Conservation (phyloP, 2,329 filamentous ascomycete genomes). For the Pestalotiopsis sp. region DNA sequence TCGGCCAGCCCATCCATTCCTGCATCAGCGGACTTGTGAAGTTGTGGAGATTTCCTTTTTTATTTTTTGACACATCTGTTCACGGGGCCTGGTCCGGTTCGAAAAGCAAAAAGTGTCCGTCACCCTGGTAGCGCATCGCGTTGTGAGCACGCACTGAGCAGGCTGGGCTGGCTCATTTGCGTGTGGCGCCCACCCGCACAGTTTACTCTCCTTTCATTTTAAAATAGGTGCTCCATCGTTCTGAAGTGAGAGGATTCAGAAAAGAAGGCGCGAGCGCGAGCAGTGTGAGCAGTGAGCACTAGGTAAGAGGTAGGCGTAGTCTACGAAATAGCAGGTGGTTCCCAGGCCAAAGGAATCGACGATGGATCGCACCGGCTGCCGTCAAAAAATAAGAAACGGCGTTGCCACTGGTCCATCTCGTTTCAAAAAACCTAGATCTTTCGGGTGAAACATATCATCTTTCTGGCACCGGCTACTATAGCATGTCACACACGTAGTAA, state of each 20-base stretch:
- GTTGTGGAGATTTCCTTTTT: neutral
- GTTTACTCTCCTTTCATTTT: neutral
- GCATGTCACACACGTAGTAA: too few species aligned
- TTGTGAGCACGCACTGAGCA: neutral
- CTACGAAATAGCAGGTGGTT: neutral
- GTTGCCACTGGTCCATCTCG: too few species aligned
- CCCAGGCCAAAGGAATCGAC: too few species aligned
- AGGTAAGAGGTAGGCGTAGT: neutral
- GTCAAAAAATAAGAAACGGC: too few species aligned
- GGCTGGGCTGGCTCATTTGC: neutral
- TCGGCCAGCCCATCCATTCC: neutral
- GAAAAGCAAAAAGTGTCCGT: too few species aligned
- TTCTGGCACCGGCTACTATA: too few species aligned
- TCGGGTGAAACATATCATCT: too few species aligned
- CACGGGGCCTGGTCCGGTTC: too few species aligned
- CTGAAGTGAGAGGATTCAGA: neutral
- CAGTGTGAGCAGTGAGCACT: neutral
- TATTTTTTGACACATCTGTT: neutral
- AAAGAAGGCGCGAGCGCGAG: neutral
- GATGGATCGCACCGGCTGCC: too few species aligned
- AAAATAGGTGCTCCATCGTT: neutral
- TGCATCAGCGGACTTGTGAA: neutral
- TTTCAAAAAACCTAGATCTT: too few species aligned
- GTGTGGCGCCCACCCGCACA: neutral
- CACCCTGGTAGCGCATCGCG: too few species aligned